Conservation (phyloP, 495 filamentous ascomycete genomes). For the Neurospora sp. region DNA sequence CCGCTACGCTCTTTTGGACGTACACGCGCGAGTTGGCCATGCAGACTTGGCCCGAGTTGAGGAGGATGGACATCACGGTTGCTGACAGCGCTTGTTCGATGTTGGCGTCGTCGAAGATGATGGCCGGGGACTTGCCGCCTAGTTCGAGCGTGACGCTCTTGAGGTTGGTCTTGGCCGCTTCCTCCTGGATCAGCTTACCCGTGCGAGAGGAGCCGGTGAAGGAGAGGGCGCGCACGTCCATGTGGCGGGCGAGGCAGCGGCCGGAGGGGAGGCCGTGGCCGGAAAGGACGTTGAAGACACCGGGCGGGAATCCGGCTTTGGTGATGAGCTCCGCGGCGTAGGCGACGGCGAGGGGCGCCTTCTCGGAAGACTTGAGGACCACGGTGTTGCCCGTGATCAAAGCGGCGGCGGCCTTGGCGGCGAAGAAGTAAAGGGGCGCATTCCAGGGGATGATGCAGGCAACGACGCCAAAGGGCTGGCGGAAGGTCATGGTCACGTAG, state of each 20-base stretch:
- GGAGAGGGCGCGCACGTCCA: constrained; percentile 43
- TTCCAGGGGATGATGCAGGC: constrained; percentile 93
- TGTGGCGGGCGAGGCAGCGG: constrained; percentile 40
- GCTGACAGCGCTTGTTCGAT: constrained; percentile 59
- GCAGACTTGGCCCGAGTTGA: constrained; percentile 67
- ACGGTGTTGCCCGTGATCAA: constrained; percentile 80
- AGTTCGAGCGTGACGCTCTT: constrained; percentile 78
- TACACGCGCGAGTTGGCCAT: constrained; percentile 72
- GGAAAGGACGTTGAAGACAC: constrained; percentile 47
- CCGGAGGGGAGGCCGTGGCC: constrained; percentile 45
- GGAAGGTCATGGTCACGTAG: constrained; percentile 84
- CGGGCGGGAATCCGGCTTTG: constrained; percentile 48
- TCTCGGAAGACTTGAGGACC: constrained; percentile 81
- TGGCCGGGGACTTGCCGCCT: constrained; percentile 66
- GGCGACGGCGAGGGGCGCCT: constrained; percentile 72
- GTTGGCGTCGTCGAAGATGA: constrained; percentile 63
- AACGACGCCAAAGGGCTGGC: constrained; percentile 83
- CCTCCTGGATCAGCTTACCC: constrained; percentile 31
- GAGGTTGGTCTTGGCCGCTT: constrained; percentile 38
- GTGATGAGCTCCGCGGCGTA: constrained; percentile 39
- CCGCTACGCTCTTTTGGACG: constrained; percentile 49
- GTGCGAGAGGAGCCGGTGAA: constrained; percentile 48
- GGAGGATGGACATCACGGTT: constrained; percentile 62
- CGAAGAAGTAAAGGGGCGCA: constrained; percentile 72
- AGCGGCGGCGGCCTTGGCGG: constrained; percentile 83